Conservation (phyloP, 768 basidiomycete genomes). For the Strobilomyces echinocephalus region DNA sequence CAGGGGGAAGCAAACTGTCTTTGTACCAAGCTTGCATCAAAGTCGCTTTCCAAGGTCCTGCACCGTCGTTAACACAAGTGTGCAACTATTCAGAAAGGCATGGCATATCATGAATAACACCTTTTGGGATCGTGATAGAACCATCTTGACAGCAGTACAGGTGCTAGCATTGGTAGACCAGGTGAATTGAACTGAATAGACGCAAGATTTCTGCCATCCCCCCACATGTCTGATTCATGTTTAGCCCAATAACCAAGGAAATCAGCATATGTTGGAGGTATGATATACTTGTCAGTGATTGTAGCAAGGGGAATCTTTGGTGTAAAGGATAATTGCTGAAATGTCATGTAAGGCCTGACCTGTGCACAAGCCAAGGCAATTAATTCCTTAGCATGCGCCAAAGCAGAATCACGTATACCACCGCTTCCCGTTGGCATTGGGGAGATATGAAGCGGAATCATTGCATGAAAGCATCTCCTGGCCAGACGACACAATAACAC, state of each 20-base stretch:
- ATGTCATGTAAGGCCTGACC: slow-evolving; percentile 83
- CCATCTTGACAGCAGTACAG: slow-evolving; percentile 69
- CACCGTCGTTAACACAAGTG: slow-evolving; percentile 10
- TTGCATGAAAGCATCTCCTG: slow-evolving; percentile 30
- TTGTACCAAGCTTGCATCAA: slow-evolving; percentile 90
- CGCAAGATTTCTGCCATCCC: slow-evolving; percentile 43
- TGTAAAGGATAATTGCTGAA: slow-evolving; percentile 83
- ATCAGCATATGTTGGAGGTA: slow-evolving; percentile 82
- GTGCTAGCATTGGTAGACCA: slow-evolving; percentile 68
- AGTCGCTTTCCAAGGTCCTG: slow-evolving; percentile 84
- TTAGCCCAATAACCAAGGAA: slow-evolving; percentile 67
- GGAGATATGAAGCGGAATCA: slow-evolving; percentile 26
- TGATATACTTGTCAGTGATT: slow-evolving; percentile 86
- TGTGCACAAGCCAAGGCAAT: slow-evolving; percentile 62
- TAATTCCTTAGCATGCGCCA: slow-evolving; percentile 60
- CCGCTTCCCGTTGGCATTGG: slow-evolving; percentile 27
- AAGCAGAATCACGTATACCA: slow-evolving; percentile 29
- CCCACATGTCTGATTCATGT: slow-evolving; percentile 54
- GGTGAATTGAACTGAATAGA: slow-evolving; percentile 74
- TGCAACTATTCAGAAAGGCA: not conserved
- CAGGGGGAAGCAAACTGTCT: slow-evolving; percentile 75
- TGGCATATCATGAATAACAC: slow-evolving; percentile 65
- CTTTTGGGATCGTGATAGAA: slow-evolving; percentile 82
- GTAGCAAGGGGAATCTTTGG: slow-evolving; percentile 85
- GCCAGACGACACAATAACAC: slow-evolving; percentile 49